A percentile compares a stretch with the other conserved stretches of the same genome.
Evolutionary conservation across 345 rosid genomes (phyloP).

Genomic region (Gossypium herbaceum): DNA sequence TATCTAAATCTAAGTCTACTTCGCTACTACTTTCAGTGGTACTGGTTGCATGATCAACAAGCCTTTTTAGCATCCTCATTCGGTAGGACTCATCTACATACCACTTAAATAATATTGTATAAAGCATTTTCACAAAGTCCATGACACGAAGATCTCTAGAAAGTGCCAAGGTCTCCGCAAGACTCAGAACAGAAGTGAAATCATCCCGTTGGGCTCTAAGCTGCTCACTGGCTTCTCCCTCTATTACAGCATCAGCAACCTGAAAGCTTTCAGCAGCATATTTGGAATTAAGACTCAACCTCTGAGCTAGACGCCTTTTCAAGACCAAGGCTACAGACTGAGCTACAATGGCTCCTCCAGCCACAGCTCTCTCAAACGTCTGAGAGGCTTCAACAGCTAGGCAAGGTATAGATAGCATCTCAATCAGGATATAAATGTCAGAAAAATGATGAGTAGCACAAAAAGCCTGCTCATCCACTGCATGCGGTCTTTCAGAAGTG

Average conservation of each 20-base stretch:
- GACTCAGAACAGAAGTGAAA: constrained; percentile 71
- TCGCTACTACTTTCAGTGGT: constrained; percentile 57
- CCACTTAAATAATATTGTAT: constrained; percentile 79
- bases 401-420: constrained; percentile 87
- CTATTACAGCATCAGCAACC: constrained; percentile 49
- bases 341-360: constrained; percentile 74
- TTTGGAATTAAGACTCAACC: constrained; percentile 46
- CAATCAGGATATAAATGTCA: constrained; percentile 80
- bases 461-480: constrained; percentile 53
- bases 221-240: constrained; percentile 66
- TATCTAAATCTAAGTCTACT: constrained; percentile 68
- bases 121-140: constrained; percentile 81
- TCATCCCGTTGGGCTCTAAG: constrained; percentile 59
- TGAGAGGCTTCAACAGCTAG: constrained; percentile 87
- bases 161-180: constrained; percentile 85
- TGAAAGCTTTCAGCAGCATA: constrained; percentile 47
- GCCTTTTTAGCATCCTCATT: constrained; percentile 77
- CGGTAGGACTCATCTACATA: constrained; percentile 75
- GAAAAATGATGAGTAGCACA: constrained; percentile 53
- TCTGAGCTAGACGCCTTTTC: constrained; percentile 68
- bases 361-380: constrained; percentile 89
- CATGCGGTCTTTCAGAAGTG: constrained; percentile 46
- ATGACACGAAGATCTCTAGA: constrained; percentile 65
- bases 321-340: constrained; percentile 78
- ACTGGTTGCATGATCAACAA: constrained; percentile 79